Percentiles rank a stretch among this genome's conserved stretches.
Evolutionary conservation across 495 filamentous ascomycete genomes (phyloP).

Genomic region (Astrothelium macrocarpum): DNA sequence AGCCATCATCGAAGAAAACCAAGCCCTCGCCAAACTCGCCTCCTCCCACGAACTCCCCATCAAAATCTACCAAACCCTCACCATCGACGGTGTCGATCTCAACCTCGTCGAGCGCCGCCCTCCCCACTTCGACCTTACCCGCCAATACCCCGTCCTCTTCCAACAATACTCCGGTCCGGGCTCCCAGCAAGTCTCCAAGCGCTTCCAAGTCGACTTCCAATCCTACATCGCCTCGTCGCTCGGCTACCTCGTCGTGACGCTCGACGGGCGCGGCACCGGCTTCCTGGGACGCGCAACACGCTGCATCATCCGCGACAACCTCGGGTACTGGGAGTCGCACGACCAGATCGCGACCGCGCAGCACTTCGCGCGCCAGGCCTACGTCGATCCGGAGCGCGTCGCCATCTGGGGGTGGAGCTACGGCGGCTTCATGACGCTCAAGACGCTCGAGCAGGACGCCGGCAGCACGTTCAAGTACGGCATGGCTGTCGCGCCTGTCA

Average conservation of each 20-base stretch:
- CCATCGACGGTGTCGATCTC: constrained; percentile 65
- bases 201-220: constrained; percentile 80
- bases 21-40: constrained; percentile 54
- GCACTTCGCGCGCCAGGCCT: constrained; percentile 70
- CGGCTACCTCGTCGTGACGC: constrained; percentile 91
- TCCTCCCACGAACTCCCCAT: constrained; percentile 73
- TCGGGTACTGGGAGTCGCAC: constrained; percentile 74
- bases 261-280: constrained; percentile 89
- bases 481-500: constrained; percentile 96
- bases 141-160: constrained; percentile 89
- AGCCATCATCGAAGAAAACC: constrained; percentile 67
- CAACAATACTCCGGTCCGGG: constrained; percentile 85
- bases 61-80: constrained; percentile 74
- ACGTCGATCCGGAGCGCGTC: constrained; percentile 70
- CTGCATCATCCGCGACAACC: constrained; percentile 67
- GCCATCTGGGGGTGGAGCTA: constrained; percentile 99
- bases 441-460: constrained; percentile 83
- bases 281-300: constrained; percentile 79
- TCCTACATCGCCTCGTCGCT: constrained; percentile 75
- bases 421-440: constrained; percentile 94
- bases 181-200: constrained; percentile 75
- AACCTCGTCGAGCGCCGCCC: constrained; percentile 86
- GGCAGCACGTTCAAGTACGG: constrained; percentile 88
- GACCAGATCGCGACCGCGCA: constrained; percentile 91
- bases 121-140: constrained; percentile 76